Conservation (phyloP, 805 yeast genomes). For the Zygosaccharomyces bisporus region DNA sequence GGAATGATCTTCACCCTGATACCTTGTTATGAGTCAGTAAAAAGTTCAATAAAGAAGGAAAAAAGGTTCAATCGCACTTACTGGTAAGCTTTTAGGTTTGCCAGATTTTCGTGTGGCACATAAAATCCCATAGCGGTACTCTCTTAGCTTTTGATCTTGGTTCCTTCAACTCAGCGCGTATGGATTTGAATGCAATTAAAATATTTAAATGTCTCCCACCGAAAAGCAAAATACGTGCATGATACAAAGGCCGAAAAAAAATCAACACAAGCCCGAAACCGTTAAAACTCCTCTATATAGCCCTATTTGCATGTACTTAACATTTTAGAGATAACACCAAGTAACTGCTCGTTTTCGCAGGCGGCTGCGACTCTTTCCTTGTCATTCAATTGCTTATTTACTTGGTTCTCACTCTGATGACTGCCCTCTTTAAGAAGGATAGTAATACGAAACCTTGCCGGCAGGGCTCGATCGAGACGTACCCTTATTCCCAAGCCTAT, state of each 20-base stretch:
- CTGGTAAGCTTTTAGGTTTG: constrained; percentile 52
- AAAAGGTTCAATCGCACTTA: constrained; percentile 23
- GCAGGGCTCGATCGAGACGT: constrained; percentile 81
- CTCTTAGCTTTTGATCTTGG: neutral
- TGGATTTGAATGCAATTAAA: neutral
- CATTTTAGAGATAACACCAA: constrained; percentile 91
- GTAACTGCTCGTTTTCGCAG: constrained; percentile 89
- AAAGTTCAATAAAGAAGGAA: neutral
- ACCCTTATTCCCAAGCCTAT: constrained; percentile 95
- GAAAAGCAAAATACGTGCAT: no score
- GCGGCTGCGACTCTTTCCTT: constrained; percentile 98
- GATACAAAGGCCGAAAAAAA: no score
- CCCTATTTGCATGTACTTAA: constrained; percentile 63
- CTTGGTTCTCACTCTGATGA: constrained; percentile 94
- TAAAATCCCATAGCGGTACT: constrained; percentile 54
- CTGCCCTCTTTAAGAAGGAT: constrained; percentile 84
- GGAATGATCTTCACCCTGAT: constrained; percentile 79
- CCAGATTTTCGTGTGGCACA: constrained; percentile 50
- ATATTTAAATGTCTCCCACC: neutral
- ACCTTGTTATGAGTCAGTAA: constrained; percentile 41
- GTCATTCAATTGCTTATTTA: constrained; percentile 93
- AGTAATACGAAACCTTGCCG: constrained; percentile 75
- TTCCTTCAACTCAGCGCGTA: constrained; percentile 1
- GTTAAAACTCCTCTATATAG: constrained; percentile 1
- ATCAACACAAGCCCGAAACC: no score